Percentiles rank a stretch among this genome's conserved stretches.
Conservation (phyloP, 2,329 filamentous ascomycete genomes). For the Penicillium sp. region DNA sequence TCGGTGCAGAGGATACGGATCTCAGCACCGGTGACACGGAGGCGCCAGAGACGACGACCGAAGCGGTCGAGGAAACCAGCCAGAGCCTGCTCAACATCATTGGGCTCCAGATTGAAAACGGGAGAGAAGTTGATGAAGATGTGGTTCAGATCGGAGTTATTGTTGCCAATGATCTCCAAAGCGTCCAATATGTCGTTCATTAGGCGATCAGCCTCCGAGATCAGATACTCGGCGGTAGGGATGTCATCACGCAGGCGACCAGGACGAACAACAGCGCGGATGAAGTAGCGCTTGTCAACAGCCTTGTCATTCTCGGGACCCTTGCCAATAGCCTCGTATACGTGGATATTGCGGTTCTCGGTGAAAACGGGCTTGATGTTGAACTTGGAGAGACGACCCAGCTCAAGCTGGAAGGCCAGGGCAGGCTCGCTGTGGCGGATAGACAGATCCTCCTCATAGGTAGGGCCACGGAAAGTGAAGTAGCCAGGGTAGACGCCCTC, state of each 20-base stretch:
- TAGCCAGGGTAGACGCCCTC: conserved; percentile 95
- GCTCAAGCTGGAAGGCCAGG: conserved; percentile 96
- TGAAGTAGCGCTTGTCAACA: conserved; percentile 88
- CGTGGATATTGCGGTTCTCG: conserved; percentile 98
- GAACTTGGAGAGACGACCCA: conserved; percentile 93
- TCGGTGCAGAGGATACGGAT: conserved; percentile 99
- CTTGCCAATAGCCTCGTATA: conserved; percentile 96
- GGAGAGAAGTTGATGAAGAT: conserved; percentile 99
- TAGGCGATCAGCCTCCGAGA: conserved; percentile 92
- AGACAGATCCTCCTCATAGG: conserved; percentile 87
- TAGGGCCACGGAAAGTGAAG: conserved; percentile 95
- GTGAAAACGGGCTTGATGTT: conserved; percentile 98
- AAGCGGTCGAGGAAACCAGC: conserved; percentile 97
- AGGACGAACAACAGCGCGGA: conserved; percentile 90
- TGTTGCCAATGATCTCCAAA: conserved; percentile 97
- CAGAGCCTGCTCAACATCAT: conserved; percentile 89
- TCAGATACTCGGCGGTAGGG: conserved; percentile 96
- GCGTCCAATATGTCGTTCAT: conserved; percentile 98
- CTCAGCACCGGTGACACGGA: conserved; percentile 95
- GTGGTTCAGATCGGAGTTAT: conserved; percentile 98
- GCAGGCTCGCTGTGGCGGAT: conserved; percentile 98
- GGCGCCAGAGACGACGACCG: conserved; percentile 90
- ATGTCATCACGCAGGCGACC: conserved; percentile 96
- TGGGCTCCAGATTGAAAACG: conserved; percentile 87
- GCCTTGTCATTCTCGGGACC: conserved; percentile 81